phyloP scores from a whole-genome alignment of 2,329 filamentous ascomycete genomes.

The Lecanicillium sp. region DNA sequence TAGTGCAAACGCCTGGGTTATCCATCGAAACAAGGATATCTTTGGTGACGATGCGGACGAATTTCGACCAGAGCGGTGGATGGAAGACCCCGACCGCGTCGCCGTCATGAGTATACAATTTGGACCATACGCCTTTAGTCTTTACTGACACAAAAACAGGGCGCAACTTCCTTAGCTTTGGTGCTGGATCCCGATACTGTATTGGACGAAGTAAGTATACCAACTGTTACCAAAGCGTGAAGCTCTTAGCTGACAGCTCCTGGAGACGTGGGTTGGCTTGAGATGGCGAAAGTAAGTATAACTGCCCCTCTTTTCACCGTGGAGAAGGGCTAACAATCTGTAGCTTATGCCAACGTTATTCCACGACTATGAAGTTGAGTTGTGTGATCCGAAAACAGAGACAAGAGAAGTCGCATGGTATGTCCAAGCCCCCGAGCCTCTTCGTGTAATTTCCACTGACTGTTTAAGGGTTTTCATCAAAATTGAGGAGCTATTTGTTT shows the following conservation, averaged over 20 bases:
- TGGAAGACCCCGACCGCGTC: conserved; percentile 12
- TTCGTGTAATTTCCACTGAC: too few relatives aligned
- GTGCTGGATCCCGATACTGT: not conserved
- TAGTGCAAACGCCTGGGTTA: conserved; percentile 25
- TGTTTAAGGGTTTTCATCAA: too few relatives aligned
- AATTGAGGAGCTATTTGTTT: too few relatives aligned
- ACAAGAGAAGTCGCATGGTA: not conserved
- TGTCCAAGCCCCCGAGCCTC: too few relatives aligned
- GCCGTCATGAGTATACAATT: not conserved
- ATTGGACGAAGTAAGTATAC: not conserved
- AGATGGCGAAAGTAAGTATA: too few relatives aligned
- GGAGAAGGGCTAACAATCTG: not conserved
- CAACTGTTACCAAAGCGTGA: too few relatives aligned
- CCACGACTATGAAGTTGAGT: not conserved
- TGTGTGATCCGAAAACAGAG: not conserved
- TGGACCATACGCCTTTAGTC: too few relatives aligned
- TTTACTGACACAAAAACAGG: not conserved
- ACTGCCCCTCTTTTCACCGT: too few relatives aligned
- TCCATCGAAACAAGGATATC: conserved; percentile 22
- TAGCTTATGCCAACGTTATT: not conserved
- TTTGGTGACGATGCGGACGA: conserved; percentile 25
- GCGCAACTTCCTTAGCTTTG: not conserved
- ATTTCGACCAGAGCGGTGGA: conserved; percentile 34
- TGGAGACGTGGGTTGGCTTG: too few relatives aligned
- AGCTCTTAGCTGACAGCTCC: too few relatives aligned